Percentiles rank a stretch among this genome's conserved stretches.
These are phyloP conservation scores for Cyberlindnera galapagoensis DNA, from an alignment of 805 yeast genomes.

Conservation along the genomic window DNA sequence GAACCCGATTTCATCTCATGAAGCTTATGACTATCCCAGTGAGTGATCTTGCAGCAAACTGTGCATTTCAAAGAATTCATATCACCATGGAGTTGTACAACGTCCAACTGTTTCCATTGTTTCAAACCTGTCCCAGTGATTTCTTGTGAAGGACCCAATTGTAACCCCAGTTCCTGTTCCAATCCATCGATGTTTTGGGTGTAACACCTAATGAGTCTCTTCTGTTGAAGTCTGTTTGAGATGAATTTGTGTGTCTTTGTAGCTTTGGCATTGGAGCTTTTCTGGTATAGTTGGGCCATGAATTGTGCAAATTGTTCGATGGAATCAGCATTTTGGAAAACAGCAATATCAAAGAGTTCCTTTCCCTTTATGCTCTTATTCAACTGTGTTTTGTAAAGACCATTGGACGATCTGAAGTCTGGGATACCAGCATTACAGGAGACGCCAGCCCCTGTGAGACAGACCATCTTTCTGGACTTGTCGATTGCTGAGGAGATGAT, in stretches of 20 bases:
- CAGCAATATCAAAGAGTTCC: conserved; percentile 82
- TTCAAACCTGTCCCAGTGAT: conserved; percentile 12
- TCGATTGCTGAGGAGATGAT: conserved; percentile 12
- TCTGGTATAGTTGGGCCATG: conserved; percentile 72
- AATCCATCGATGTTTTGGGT: conserved; percentile 94
- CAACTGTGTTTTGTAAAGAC: conserved; percentile 56
- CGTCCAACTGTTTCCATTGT: conserved; percentile 61
- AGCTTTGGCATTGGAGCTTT: conserved; percentile 62
- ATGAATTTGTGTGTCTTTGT: conserved; percentile 83
- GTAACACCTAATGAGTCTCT: conserved; percentile 74
- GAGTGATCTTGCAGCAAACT: conserved; percentile 48
- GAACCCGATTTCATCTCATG: conserved; percentile 49
- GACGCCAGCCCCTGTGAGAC: conserved; percentile 93
- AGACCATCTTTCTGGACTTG: conserved; percentile 42
- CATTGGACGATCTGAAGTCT: conserved; percentile 81
- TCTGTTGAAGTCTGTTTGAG: conserved; percentile 33
- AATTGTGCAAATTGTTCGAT: conserved; percentile 76
- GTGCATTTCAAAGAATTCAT: conserved; percentile 73
- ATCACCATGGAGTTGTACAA: conserved; percentile 89
- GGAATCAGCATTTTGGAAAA: conserved; percentile 64
- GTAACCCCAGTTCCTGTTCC: conserved; percentile 60
- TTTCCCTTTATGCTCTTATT: conserved; percentile 67
- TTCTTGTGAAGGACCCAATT: conserved; percentile 43
- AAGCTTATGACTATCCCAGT: conserved; percentile 55
- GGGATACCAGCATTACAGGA: conserved; percentile 97